Percentiles rank a stretch among this genome's conserved stretches.
Evolutionary conservation across 805 yeast genomes (phyloP).

Genomic region (Saturnispora mendoncae): DNA sequence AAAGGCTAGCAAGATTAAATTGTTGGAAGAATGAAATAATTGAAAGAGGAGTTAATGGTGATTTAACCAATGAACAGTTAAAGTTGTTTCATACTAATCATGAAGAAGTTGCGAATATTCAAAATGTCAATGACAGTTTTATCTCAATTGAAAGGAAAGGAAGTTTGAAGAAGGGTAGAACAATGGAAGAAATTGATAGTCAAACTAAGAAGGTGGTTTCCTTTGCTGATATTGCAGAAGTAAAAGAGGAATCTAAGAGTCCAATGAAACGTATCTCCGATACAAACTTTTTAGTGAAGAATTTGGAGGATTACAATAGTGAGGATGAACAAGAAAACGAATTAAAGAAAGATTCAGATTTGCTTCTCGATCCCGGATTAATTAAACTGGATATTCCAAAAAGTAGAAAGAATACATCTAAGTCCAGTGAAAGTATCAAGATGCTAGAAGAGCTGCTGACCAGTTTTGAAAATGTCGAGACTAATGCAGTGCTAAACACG

Average conservation of each 20-base stretch:
- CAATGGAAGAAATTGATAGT: background rate
- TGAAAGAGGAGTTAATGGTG: slow-evolving; percentile 29
- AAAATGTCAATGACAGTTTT: slow-evolving; percentile 7
- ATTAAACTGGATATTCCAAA: background rate
- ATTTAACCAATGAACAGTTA: slow-evolving; percentile 20
- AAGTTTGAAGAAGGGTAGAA: slow-evolving; percentile 10
- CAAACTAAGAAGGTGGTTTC: slow-evolving; percentile 23
- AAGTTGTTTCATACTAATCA: slow-evolving; percentile 21
- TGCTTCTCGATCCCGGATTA: background rate
- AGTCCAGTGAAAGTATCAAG: background rate
- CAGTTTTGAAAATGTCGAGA: background rate
- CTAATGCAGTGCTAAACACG: background rate
- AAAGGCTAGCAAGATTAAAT: slow-evolving; percentile 82
- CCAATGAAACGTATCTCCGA: slow-evolving; percentile 23
- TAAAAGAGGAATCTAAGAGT: slow-evolving; percentile 10
- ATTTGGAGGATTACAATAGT: slow-evolving; percentile 26
- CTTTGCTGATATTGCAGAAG: slow-evolving; percentile 19
- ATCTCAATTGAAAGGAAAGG: slow-evolving; percentile 18
- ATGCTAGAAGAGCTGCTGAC: background rate
- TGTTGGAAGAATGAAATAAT: slow-evolving; percentile 84
- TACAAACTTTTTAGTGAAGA: slow-evolving; percentile 26
- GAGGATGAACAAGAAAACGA: slow-evolving; percentile 1
- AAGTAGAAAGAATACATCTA: background rate
- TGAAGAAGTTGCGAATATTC: slow-evolving; percentile 7
- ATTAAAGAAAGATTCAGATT: background rate